Conservation (phyloP, 495 filamentous ascomycete species). For the Polyplosphaeria fusca region DNA sequence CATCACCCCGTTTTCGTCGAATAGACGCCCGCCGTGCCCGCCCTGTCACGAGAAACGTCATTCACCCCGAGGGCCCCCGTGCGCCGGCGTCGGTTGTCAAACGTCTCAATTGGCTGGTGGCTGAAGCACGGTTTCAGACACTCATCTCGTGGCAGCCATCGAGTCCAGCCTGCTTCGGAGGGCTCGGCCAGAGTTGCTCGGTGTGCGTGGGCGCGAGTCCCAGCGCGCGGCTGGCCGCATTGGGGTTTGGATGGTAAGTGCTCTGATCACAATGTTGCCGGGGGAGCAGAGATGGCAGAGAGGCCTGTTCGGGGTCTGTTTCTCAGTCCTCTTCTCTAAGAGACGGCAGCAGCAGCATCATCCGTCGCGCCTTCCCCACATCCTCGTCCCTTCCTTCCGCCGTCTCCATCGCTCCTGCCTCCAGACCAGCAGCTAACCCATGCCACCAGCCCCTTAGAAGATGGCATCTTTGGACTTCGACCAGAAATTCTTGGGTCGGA, state of each 20-base stretch:
- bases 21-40: slow-evolving; percentile 9
- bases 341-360: background rate
- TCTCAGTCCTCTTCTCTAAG: background rate
- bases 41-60: slow-evolving; percentile 24
- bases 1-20: slow-evolving; percentile 8
- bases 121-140: slow-evolving; percentile 15
- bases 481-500: slow-evolving; percentile 88
- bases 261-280: background rate
- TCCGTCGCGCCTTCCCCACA: background rate
- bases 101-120: slow-evolving; percentile 27
- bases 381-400: background rate
- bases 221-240: slow-evolving; percentile 4
- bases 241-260: slow-evolving; percentile 27
- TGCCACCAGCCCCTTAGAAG: slow-evolving; percentile 16
- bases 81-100: slow-evolving; percentile 19
- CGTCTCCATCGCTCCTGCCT: background rate
- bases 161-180: slow-evolving; percentile 3
- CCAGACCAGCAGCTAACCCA: slow-evolving; percentile 8
- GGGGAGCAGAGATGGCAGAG: background rate
- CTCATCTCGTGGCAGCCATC: slow-evolving; percentile 25
- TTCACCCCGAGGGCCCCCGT: slow-evolving; percentile 18
- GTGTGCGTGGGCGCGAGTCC: slow-evolving; percentile 15
- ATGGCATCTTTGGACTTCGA: slow-evolving; percentile 98
- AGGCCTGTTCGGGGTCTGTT: background rate
- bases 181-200: slow-evolving; percentile 6